A percentile compares a stretch with the other conserved stretches of the same genome.
Conservation (phyloP, 805 yeast species). For the Hanseniaspora hatyaiensis region DNA sequence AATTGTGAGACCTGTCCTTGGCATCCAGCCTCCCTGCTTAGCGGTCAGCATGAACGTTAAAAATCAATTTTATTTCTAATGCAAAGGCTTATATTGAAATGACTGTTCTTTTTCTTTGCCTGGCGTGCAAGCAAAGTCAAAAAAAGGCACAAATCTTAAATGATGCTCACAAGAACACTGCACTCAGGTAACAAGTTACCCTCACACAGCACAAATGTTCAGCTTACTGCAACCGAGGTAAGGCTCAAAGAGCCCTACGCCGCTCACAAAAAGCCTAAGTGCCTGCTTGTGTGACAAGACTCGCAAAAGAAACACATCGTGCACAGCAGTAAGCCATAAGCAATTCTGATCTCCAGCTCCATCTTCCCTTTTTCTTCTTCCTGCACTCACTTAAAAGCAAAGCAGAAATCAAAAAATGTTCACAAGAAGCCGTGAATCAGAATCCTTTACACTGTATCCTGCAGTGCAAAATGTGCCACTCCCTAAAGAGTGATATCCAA, state of each 20-base stretch:
- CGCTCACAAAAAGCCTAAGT: neutral
- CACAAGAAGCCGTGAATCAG: too few species aligned
- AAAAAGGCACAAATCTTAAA: constrained; percentile 10
- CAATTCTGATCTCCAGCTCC: too few species aligned
- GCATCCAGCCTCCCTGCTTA: neutral
- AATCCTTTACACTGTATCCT: constrained; percentile 8
- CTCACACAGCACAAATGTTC: neutral
- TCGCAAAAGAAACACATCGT: too few species aligned
- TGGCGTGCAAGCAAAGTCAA: neutral
- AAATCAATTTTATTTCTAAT: constrained; percentile 13
- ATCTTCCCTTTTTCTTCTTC: too few species aligned
- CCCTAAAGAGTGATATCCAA: neutral
- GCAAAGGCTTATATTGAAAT: constrained; percentile 17
- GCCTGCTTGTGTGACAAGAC: too few species aligned
- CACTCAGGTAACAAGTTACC: too few species aligned
- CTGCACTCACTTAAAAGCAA: too few species aligned
- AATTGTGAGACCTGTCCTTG: constrained; percentile 16
- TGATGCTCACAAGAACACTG: constrained; percentile 15
- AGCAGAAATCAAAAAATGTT: too few species aligned
- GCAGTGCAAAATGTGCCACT: neutral
- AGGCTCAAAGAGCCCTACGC: too few species aligned
- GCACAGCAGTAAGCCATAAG: constrained; percentile 6
- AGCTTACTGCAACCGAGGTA: neutral
- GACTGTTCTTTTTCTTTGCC: constrained; percentile 3
- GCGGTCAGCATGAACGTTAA: neutral